Evolutionary conservation across 1,284 basidiomycete genomes (phyloP).

Genomic region (Omphalotus olearius): DNA sequence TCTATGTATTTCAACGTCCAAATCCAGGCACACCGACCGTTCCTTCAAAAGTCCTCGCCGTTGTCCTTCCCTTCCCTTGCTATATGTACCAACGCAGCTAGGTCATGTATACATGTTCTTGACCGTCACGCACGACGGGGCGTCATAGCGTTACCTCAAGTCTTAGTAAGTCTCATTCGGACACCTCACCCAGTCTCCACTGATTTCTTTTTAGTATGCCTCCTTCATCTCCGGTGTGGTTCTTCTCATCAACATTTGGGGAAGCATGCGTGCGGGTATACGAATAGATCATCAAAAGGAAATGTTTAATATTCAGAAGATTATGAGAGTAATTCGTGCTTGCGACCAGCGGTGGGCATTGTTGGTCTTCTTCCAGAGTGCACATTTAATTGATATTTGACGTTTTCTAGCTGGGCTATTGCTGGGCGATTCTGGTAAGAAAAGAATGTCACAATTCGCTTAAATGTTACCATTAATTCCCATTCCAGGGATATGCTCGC

Average conservation of each 20-base stretch:
- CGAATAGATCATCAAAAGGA: conserved; percentile 11
- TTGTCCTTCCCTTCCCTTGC: conserved; percentile 13
- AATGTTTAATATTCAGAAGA: conserved; percentile 7
- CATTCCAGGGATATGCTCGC: conserved; percentile 11
- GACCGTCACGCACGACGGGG: conserved; percentile 8
- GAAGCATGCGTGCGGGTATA: conserved; percentile 11
- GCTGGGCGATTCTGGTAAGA: conserved; percentile 15
- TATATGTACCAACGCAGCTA: conserved; percentile 15
- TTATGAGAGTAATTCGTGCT: conserved; percentile 7
- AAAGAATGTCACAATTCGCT: neutral
- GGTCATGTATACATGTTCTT: conserved; percentile 12
- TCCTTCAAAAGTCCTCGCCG: conserved; percentile 13
- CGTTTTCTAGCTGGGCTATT: conserved; percentile 8
- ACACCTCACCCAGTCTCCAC: neutral
- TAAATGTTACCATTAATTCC: neutral
- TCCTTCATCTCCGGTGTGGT: conserved; percentile 13
- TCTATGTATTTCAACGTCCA: conserved; percentile 13
- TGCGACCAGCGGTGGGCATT: conserved; percentile 10
- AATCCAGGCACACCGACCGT: conserved; percentile 15
- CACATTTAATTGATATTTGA: too few relatives aligned
- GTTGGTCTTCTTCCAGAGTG: neutral
- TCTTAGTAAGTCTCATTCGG: conserved; percentile 4
- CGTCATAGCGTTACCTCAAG: conserved; percentile 10
- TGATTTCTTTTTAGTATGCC: conserved; percentile 2
- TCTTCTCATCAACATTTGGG: conserved; percentile 15